Evolutionary conservation across 805 yeast species (phyloP).

Genomic region (Kregervanrija fluxuum): DNA sequence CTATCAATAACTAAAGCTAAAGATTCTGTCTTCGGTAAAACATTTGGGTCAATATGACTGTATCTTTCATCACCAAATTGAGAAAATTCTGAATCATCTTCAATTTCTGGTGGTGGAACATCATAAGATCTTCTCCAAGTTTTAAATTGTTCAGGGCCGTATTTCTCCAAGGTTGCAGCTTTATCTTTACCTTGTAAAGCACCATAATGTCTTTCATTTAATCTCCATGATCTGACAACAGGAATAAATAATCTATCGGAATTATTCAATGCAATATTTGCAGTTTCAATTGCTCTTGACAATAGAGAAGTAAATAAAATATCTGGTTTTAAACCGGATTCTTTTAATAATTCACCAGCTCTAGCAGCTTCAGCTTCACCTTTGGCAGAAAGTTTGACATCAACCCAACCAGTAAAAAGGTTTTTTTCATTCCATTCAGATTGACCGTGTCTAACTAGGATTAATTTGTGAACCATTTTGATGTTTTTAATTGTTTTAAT

Average conservation of each 20-base stretch:
- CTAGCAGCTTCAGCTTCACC: conserved; percentile 88
- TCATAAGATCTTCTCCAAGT: conserved; percentile 97
- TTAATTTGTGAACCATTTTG: conserved; percentile 47
- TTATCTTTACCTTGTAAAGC: conserved; percentile 98
- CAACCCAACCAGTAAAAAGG: conserved; percentile 99
- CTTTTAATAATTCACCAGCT: conserved; percentile 89
- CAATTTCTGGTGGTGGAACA: conserved; percentile 90
- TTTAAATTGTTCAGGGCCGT: conserved; percentile 90
- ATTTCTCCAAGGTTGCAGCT: conserved; percentile 82
- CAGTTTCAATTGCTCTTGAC: conserved; percentile 94
- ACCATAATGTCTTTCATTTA: conserved; percentile 99
- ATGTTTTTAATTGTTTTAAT: no score
- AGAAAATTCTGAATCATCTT: conserved; percentile 69
- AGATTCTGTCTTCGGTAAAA: conserved; percentile 90
- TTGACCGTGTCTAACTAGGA: conserved; percentile 97
- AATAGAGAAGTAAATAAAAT: conserved; percentile 85
- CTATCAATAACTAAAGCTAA: conserved; percentile 92
- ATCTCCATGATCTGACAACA: conserved; percentile 93
- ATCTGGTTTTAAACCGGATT: conserved; percentile 80
- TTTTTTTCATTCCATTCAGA: conserved; percentile 98
- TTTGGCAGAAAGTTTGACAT: conserved; percentile 72
- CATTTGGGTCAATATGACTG: conserved; percentile 74
- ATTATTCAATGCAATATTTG: conserved; percentile 82
- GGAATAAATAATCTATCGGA: conserved; percentile 91
- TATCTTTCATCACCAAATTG: conserved; percentile 85